A percentile compares a stretch with the other conserved stretches of the same genome.
Evolutionary conservation across 352 stramenopile species (phyloP).

Genomic region (Pythium rhizo-oryzae): DNA sequence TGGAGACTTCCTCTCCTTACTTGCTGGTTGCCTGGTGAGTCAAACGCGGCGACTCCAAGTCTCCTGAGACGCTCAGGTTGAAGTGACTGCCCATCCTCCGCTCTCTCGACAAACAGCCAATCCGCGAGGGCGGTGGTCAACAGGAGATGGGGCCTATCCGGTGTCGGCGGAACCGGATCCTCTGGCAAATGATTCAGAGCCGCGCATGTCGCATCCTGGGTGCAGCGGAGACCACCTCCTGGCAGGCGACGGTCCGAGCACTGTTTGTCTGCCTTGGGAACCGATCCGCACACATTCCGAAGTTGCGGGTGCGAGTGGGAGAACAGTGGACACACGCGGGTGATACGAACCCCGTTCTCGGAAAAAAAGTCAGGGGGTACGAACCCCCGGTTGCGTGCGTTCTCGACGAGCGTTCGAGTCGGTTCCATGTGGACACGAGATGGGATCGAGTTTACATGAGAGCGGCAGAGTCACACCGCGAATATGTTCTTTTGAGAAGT

Average conservation of each 20-base stretch:
- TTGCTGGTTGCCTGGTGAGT: not conserved
- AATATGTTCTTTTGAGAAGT: no score
- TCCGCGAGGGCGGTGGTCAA: no score
- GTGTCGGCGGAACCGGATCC: not conserved
- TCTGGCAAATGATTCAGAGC: not conserved
- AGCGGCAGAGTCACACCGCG: no score
- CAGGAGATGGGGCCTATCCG: no score
- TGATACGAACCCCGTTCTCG: not conserved
- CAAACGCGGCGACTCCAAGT: not conserved
- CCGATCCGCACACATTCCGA: not conserved
- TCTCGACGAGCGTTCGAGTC: no score
- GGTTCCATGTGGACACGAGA: no score
- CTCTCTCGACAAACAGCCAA: not conserved
- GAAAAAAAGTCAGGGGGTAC: not conserved
- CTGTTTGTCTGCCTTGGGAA: no score
- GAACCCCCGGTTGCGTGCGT: no score
- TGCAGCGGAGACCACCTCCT: no score
- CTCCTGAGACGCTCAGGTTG: not conserved
- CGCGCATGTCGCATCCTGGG: not conserved
- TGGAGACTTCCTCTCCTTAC: no score
- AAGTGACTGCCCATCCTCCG: not conserved
- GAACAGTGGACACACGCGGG: not conserved
- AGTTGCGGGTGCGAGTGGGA: not conserved
- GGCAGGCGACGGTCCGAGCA: no score
- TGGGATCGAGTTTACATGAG: no score